Evolutionary conservation across 805 yeast genomes (phyloP), one percentile per base, ranked within the genome.

Genomic region (Metschnikowia borealis): DNA sequence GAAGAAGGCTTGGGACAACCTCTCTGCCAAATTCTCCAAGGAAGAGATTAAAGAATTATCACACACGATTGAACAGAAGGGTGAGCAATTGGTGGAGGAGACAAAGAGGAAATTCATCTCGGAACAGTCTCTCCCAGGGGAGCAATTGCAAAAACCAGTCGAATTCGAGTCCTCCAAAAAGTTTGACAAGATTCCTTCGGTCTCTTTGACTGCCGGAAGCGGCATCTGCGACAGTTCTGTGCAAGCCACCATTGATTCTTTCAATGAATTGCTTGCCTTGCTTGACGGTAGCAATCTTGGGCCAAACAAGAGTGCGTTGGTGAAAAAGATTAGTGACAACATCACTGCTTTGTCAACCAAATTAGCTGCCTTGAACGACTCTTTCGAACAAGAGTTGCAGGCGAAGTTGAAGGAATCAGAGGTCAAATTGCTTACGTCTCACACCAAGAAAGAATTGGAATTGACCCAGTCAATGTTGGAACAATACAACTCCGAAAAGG

Each of bases 401-500:
- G 44, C 51, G 31, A 66, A 70, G 51, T 60, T 73, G 49, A 70
- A 69, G 58, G 62, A 59, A 39, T 59, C 70, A 13, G 75, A 72
- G 53, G 70, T 70, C 21, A 76, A 73, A 40, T 63, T 71, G 53
- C 69, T 71, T 51, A 57, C 76, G 8, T 54, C 65, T 11, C 71
- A 61, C 59, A 73, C 77, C 49, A 67, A 67, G 56, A 68, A 82
- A 62, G 82, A 85, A 68, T 72, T 78, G 52, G 81, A 78, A 44
- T 66, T 84, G 54, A 77, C 87, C n/a, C 73, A 74, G 48, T 75
- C 78, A 49, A 81, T 86, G 65, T 73, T 82, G 59, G 67, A 74
- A 38, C 84, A 86, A 58, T 84, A 85, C 62, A 80, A 80, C 52
- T 64, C 67, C n/a, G 86, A 84, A 59, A 83, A 86, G 62, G 61